phyloP scores from a whole-genome alignment of 306 rosid species.

The Senna siamea region DNA sequence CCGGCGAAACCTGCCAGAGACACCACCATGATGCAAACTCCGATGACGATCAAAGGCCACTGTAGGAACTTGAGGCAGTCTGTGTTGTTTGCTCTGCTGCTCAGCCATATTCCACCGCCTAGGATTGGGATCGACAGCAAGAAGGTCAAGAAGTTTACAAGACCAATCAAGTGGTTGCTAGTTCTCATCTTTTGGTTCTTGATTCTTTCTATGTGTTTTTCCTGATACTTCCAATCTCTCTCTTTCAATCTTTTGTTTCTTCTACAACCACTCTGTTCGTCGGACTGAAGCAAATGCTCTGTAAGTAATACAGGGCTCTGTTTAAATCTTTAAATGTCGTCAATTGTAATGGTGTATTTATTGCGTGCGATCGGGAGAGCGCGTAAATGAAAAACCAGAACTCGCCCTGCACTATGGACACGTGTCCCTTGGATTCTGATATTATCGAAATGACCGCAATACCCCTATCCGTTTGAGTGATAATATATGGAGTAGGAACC shows the following conservation, averaged over 20 bases:
- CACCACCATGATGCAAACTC: conserved; percentile 64
- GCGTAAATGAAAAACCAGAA: background rate
- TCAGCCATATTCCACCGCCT: conserved; percentile 92
- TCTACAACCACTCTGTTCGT: no score
- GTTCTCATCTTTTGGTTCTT: conserved; percentile 52
- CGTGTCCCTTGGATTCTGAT: background rate
- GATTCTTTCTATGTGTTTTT: no score
- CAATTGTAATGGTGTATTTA: background rate
- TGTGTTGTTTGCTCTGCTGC: conserved; percentile 88
- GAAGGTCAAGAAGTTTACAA: conserved; percentile 80
- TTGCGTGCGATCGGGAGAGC: background rate
- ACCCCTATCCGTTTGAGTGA: background rate
- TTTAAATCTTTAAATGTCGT: no score
- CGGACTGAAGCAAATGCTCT: no score
- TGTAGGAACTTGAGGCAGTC: conserved; percentile 94
- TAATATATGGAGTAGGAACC: no score
- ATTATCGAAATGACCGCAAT: background rate
- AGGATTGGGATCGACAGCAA: conserved; percentile 85
- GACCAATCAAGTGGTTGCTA: conserved; percentile 82
- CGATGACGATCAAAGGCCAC: conserved; percentile 89
- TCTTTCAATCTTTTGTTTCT: no score
- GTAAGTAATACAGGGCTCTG: no score
- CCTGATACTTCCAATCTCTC: no score
- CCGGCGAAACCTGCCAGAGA: conserved; percentile 88
- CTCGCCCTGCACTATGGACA: conserved; percentile 35